Base-by-base conservation (phyloP, 73 alveolate species). In the Tetrahymena malaccensis region DNA sequence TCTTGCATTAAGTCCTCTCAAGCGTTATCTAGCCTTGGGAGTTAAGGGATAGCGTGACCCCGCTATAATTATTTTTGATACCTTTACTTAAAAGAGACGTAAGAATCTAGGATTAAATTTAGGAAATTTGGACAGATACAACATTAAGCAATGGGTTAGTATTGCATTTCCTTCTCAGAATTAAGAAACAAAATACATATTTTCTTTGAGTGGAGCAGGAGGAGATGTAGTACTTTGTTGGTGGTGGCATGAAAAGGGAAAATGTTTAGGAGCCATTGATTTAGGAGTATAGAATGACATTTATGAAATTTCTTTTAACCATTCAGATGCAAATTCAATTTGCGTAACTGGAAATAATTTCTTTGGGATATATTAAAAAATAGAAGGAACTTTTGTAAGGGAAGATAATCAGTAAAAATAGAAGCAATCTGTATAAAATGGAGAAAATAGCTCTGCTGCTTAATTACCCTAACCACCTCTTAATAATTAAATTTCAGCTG, bases 1-100 rank as follows among this genome's bases (percentile, higher is more conserved):
- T 55, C 93, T 95, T 38, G 94, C 97, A 11, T 94, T 95, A 55
- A 84, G 95, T 10, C 97, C 97, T 34, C 93, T 95, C 85, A 95
- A 89, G 84, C 85, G 97, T 85, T 95, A 85, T 57, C 44, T 95
- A 43, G 97, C 97, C 1, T 94, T 93, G 22, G 97, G 97, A 19
- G 97, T 95, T 21, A 95, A 95, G 34, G 97, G 97, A 3, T 70
- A 70, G 37, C 89, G 89, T 70, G 37, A 95, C 22, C 97, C 97
- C 10, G 95, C 97, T 22, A 95, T 95, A 43, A 34, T 70, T 31
- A 95, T 95, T 33, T 95, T 85, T 58, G 97, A 95, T 15, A 95
- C 97, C 2, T 85, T 95, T 93, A 85, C 97, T 55, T 31, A 95
- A 89, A 95, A 95, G 94, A 95, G 94, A 35, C 93, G 94, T 34